Evolutionary conservation across 2,329 filamentous ascomycete genomes (phyloP).

Genomic region (Tolypocladium cylindrosporum): DNA sequence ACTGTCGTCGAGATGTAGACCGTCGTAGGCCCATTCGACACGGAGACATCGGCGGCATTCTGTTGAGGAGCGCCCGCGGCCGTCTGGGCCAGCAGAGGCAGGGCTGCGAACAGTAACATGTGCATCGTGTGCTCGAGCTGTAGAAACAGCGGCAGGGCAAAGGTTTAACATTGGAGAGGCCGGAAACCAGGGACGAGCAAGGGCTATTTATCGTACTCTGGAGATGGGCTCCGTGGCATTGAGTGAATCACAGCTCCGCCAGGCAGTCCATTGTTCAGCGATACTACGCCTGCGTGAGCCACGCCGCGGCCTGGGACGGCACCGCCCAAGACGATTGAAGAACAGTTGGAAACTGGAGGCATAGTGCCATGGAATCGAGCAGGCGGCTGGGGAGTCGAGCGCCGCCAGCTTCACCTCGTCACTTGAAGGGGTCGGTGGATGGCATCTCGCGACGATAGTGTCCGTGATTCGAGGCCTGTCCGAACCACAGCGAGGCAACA

Average conservation of each 20-base stretch:
- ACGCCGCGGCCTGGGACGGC: not conserved
- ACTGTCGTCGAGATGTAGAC: not conserved
- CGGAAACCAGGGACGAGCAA: not conserved
- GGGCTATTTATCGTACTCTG: not conserved
- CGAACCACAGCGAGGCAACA: not conserved
- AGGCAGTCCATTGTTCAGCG: not conserved
- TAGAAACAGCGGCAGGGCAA: not conserved
- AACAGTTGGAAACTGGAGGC: not conserved
- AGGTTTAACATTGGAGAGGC: not conserved
- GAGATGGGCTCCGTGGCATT: not conserved
- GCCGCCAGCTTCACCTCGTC: not conserved
- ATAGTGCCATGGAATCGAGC: not conserved
- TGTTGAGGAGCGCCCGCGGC: slow-evolving; percentile 6
- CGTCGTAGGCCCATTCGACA: not conserved
- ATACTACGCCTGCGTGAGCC: not conserved
- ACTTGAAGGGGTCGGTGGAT: not conserved
- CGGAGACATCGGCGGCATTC: not conserved
- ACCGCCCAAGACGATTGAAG: not conserved
- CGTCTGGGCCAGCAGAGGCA: slow-evolving; percentile 15
- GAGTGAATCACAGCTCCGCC: not conserved
- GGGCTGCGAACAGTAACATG: slow-evolving; percentile 10
- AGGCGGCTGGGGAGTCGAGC: not conserved
- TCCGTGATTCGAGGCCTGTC: not conserved
- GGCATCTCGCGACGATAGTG: not conserved
- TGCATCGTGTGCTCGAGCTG: slow-evolving; percentile 10